Evolutionary conservation across 495 filamentous ascomycete genomes (phyloP).

Genomic region (Pyrenopolyporus hunteri): DNA sequence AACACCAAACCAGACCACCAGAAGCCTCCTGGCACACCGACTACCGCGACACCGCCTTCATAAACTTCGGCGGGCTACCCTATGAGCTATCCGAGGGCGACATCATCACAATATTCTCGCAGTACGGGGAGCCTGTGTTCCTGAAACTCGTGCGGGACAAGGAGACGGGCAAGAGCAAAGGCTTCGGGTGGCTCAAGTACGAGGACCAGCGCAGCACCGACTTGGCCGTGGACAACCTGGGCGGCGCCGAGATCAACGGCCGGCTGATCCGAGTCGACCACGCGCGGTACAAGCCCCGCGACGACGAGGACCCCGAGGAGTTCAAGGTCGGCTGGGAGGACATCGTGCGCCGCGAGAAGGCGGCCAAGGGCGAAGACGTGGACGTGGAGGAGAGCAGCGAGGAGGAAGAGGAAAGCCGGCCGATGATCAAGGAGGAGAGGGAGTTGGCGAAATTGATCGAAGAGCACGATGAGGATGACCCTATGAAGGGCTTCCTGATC

Average conservation of each 20-base stretch:
- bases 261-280: slow-evolving; percentile 88
- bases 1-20: slow-evolving; percentile 59
- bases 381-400: slow-evolving; percentile 49
- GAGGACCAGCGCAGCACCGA: slow-evolving; percentile 97
- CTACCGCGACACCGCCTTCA: slow-evolving; percentile 94
- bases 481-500: slow-evolving; percentile 91
- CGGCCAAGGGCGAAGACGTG: slow-evolving; percentile 38
- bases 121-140: slow-evolving; percentile 92
- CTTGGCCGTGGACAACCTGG: slow-evolving; percentile 93
- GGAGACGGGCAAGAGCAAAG: slow-evolving; percentile 91
- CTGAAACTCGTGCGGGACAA: slow-evolving; percentile 91
- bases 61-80: slow-evolving; percentile 94
- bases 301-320: slow-evolving; percentile 80
- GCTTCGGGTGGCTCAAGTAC: slow-evolving; percentile 96
- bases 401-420: slow-evolving; percentile 47
- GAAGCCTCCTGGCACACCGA: slow-evolving; percentile 97
- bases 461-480: slow-evolving; percentile 93
- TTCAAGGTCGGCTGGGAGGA: slow-evolving; percentile 54
- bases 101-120: slow-evolving; percentile 94
- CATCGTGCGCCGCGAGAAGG: slow-evolving; percentile 48
- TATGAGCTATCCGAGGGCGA: slow-evolving; percentile 96
- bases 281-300: slow-evolving; percentile 83
- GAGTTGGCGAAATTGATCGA: slow-evolving; percentile 77
- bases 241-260: slow-evolving; percentile 82
- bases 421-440: slow-evolving; percentile 66